A percentile compares a stretch with the other conserved stretches of the same genome.
Conservation (phyloP, 495 filamentous ascomycete genomes). For the Penicillium fimorum region DNA sequence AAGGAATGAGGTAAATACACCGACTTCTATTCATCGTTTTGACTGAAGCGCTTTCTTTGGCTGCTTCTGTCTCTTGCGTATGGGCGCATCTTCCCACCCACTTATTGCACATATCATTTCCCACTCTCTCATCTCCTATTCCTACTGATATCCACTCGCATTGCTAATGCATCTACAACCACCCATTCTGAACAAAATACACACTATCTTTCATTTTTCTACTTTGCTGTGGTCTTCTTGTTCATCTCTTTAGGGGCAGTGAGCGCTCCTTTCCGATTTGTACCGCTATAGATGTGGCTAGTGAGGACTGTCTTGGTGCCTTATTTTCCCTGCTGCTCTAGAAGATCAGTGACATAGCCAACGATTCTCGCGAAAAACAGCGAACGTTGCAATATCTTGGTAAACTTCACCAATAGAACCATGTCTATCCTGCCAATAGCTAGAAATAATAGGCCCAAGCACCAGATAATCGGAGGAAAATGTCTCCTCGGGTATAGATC, state of each 20-base stretch:
- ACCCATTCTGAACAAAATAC: not conserved
- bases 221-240: not conserved
- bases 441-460: not conserved
- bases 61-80: constrained; percentile 2
- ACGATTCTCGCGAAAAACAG: not conserved
- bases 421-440: not conserved
- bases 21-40: not conserved
- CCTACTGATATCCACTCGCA: constrained; percentile 10
- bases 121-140: not conserved
- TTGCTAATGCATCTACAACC: not conserved
- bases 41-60: not conserved
- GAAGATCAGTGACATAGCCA: not conserved
- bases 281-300: not conserved
- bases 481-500: not conserved
- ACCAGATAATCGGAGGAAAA: not conserved
- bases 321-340: not conserved
- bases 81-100: constrained; percentile 7
- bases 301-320: not conserved
- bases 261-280: not conserved
- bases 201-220: not conserved
- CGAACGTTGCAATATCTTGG: not conserved
- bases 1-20: constrained; percentile 25
- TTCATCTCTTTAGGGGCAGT: not conserved
- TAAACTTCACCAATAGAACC: not conserved
- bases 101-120: constrained; percentile 4